Base-by-base conservation (phyloP, 805 yeast genomes). In the Candida awuae region DNA sequence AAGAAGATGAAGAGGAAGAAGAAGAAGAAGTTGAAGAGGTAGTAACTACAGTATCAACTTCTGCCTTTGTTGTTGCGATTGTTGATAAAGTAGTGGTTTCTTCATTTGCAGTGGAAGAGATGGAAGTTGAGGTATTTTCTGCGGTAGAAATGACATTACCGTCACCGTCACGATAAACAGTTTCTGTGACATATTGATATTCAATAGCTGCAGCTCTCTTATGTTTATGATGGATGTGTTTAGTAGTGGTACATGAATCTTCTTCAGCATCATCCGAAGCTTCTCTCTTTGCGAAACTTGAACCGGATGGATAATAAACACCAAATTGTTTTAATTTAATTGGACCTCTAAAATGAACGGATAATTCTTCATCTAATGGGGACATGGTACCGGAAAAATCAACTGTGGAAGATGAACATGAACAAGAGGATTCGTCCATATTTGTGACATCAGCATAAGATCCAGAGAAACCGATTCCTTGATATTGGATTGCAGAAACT, bases 301-400 rank as follows among this genome's bases (percentile, higher is more conserved):
- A 52, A n/a, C 70, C 49, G 19, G 73, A 56, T 47, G 85, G 88
- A 55, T 80, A 78, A 71, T 88, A 92, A 40, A 85, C 96, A 62
- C 88, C 97, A 57, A 92, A 86, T 65, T 85, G 85, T 55, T 69
- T 65, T 58, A 86, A 75, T 58, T 75, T 71, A 51, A 86, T 56
- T 27, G 95, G 95, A 53, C 95, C 95, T 70, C 95, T 80, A 70
- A 85, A 82, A 62, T 86, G 95, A 43, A 86, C 78, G 26, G 94
- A 79, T 45, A 86, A 66, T 62, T 86, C 95, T 68, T 85, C 92
- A 61, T 84, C 81, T 46, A 86, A 68, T 29, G 95, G 95, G 39
- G 88, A 63, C 61, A 84, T 62, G 42, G 74, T 53, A 39, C 95
- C 95, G 13, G 79, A 68, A 69, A 86, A 82, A 8, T 78, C 55